Percentiles rank a stretch among this genome's conserved stretches.
These are phyloP conservation scores for Trapa bicornis DNA, from an alignment of 345 rosid genomes.

Conservation along the genomic window DNA sequence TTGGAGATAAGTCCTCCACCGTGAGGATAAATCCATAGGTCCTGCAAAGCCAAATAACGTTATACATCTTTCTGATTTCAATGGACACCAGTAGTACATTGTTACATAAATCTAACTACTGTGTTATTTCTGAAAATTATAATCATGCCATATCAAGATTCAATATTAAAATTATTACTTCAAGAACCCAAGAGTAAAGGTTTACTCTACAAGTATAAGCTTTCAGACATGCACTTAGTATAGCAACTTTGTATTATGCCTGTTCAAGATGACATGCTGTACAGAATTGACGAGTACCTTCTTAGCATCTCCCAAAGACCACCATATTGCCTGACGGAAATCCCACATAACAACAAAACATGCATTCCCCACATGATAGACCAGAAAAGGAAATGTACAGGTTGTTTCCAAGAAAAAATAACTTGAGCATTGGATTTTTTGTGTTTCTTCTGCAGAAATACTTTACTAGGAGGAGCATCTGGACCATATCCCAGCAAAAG, in stretches of 20 bases:
- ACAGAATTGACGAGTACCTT: conserved; percentile 33
- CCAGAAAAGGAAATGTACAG: conserved; percentile 56
- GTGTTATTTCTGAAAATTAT: neutral
- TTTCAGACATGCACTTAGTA: neutral
- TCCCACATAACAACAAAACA: conserved; percentile 49
- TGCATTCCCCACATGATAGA: conserved; percentile 51
- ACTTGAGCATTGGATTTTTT: conserved; percentile 20
- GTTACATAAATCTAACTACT: neutral
- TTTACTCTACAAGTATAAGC: neutral
- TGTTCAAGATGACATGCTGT: neutral
- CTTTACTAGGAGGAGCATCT: conserved; percentile 74
- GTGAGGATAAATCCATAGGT: conserved; percentile 92
- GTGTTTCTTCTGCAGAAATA: conserved; percentile 31
- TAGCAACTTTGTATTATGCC: neutral
- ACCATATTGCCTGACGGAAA: conserved; percentile 52
- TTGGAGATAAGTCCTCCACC: conserved; percentile 87
- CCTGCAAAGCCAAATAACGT: conserved; percentile 30
- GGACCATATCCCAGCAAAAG: conserved; percentile 68
- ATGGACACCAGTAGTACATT: neutral
- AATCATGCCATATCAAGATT: neutral
- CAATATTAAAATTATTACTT: neutral
- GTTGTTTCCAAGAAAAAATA: conserved; percentile 47
- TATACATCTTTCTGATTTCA: neutral
- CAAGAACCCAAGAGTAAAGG: neutral
- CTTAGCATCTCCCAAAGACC: conserved; percentile 72